These are phyloP conservation scores for Pseudopyricularia cyperi DNA, from an alignment of 2,329 filamentous ascomycete genomes.

Conservation along the genomic window DNA sequence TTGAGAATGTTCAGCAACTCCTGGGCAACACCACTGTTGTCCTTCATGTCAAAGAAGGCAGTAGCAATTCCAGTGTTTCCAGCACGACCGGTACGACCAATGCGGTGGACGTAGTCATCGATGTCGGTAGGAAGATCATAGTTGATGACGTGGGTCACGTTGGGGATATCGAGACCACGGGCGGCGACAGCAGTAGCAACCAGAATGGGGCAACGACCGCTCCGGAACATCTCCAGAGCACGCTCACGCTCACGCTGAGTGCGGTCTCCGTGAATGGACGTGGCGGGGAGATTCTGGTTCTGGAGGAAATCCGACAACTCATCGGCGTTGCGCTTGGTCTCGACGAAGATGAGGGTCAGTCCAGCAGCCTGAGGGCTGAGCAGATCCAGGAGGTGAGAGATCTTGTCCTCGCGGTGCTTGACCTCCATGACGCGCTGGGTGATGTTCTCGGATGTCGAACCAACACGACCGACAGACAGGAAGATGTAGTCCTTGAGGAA, in stretches of 20 bases:
- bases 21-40: constrained; percentile 93
- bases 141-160: constrained; percentile 96
- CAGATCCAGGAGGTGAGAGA: constrained; percentile 92
- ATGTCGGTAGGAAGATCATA: constrained; percentile 88
- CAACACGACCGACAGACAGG: constrained; percentile 94
- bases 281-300: constrained; percentile 96
- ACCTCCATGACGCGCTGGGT: constrained; percentile 97
- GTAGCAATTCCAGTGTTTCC: constrained; percentile 98
- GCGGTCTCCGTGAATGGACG: constrained; percentile 95
- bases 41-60: constrained; percentile 93
- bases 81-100: constrained; percentile 98
- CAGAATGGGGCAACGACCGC: constrained; percentile 86
- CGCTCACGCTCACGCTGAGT: constrained; percentile 98
- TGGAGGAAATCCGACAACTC: constrained; percentile 95
- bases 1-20: constrained; percentile 96
- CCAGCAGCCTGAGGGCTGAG: constrained; percentile 61
- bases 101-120: constrained; percentile 96
- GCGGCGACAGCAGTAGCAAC: constrained; percentile 96
- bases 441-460: constrained; percentile 99
- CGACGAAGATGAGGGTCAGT: constrained; percentile 93
- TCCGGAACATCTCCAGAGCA: constrained; percentile 94
- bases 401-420: constrained; percentile 83
- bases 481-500: constrained; percentile 99
- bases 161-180: constrained; percentile 82
- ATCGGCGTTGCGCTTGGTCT: constrained; percentile 99